Base-by-base conservation (phyloP, 192 early-diverging fungal species). In the Ambispora gerdemannii region DNA sequence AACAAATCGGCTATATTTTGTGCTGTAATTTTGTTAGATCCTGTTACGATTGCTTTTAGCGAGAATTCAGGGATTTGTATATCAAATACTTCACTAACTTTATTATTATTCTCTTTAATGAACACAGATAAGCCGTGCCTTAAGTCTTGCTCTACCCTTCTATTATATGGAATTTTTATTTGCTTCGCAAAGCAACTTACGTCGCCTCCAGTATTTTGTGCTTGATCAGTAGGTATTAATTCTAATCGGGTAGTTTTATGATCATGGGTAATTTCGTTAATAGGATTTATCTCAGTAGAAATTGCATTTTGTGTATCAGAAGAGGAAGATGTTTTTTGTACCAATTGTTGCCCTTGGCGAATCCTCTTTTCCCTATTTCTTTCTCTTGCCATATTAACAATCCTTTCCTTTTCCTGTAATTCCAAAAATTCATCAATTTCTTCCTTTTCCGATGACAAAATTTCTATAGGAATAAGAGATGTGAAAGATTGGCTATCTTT, bases 111-210 rank as follows among this genome's bases (percentile, higher is more conserved):
- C n/a, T 66, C 13, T 66, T 51, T 66, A 32, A 52, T 30, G 43
- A 25, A 51, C 11, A 30, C 17, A 51, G 64, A 66, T 32, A 66
- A 52, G 1, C 51, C 28, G 28, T 51, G 49, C 20, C 27, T 66
- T 66, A 66, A 66, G 30, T 20, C 64, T 66, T 33, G 64, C 50
- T 66, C 64, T 50, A 66, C 64, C 33, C 22, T 66, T 66, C 50
- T 24, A 66, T 66, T 66, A 66, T 66, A 66, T 27, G 22, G 64
- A 50, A 66, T 66, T 66, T 66, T 66, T n/a, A n/a, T n/a, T n/a
- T n/a, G n/a, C n/a, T n/a, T n/a, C n/a, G n/a, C n/a, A n/a, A n/a
- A n/a, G n/a, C n/a, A n/a, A n/a, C n/a, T n/a, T n/a, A n/a, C n/a
- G n/a, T n/a, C n/a, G n/a, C n/a, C n/a, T n/a, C 27, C 19, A 17